phyloP scores from a whole-genome alignment of 108 stramenopile species.

The Nannochloropsis gaditana region DNA sequence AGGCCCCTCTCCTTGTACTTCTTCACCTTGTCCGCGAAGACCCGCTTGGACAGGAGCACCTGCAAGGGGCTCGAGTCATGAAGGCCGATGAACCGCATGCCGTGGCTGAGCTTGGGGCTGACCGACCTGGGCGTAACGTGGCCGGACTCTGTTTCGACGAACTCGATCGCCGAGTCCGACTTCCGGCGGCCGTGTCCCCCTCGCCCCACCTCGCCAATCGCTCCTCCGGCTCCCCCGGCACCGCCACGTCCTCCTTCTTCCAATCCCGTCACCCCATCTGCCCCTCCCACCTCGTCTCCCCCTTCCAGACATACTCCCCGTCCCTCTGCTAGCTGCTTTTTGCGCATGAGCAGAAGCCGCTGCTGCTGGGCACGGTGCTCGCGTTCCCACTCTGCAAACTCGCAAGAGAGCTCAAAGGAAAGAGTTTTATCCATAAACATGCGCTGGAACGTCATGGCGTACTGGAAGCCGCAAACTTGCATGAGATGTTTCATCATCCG shows the following conservation, averaged over 20 bases:
- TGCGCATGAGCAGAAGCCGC: conserved; percentile 22
- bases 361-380: conserved; percentile 26
- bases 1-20: not conserved
- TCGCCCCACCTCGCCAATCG: conserved; percentile 9
- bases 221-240: conserved; percentile 13
- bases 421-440: conserved; percentile 46
- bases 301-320: not conserved
- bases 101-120: not conserved
- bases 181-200: conserved; percentile 21
- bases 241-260: not conserved
- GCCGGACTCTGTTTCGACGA: not conserved
- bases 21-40: conserved; percentile 10
- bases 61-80: conserved; percentile 17
- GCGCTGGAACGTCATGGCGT: conserved; percentile 35
- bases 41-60: conserved; percentile 16
- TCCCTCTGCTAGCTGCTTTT: conserved; percentile 26
- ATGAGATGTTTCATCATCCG: conserved; percentile 29
- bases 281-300: not conserved
- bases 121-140: not conserved
- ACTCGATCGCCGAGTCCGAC: conserved; percentile 2
- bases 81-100: not conserved
- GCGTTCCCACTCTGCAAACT: conserved; percentile 34
- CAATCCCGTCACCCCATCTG: not conserved
- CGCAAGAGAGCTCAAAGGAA: conserved; percentile 33
- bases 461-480: conserved; percentile 41